Evolutionary conservation across 2,329 filamentous ascomycete species (phyloP).

Genomic region (Emydomyces testavorans): DNA sequence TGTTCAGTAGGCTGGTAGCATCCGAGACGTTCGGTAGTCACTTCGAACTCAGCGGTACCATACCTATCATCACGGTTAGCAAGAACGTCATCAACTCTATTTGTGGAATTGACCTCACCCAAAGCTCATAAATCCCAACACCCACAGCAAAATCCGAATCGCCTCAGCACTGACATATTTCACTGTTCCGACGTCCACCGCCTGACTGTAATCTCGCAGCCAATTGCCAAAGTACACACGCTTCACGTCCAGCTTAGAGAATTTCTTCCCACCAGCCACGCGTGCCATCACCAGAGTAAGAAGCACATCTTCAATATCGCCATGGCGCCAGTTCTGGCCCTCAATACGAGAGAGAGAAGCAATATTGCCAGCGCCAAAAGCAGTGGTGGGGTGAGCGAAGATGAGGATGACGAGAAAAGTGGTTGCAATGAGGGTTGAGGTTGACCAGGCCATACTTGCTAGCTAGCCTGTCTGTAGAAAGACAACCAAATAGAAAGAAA

Average conservation of each 20-base stretch:
- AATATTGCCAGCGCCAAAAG: constrained; percentile 84
- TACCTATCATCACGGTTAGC: constrained; percentile 22
- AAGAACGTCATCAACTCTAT: not conserved
- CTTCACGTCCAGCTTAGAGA: constrained; percentile 75
- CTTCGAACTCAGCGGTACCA: constrained; percentile 73
- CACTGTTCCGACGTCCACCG: constrained; percentile 83
- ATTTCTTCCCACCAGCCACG: constrained; percentile 62
- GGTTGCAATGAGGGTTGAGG: constrained; percentile 30
- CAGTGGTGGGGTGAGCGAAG: constrained; percentile 56
- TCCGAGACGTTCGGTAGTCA: constrained; percentile 65
- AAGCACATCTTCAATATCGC: constrained; percentile 85
- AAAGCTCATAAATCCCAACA: constrained; percentile 82
- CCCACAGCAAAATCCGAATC: constrained; percentile 77
- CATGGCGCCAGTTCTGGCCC: constrained; percentile 79
- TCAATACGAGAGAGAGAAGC: constrained; percentile 68
- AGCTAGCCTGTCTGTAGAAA: not conserved
- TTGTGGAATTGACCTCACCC: constrained; percentile 41
- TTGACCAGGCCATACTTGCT: constrained; percentile 17
- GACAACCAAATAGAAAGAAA: not conserved
- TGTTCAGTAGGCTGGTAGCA: constrained; percentile 75
- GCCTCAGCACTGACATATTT: constrained; percentile 84
- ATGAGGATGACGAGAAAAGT: constrained; percentile 48
- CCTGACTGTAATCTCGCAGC: constrained; percentile 87
- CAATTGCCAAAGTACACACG: constrained; percentile 95
- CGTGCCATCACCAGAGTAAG: constrained; percentile 58